Evolutionary conservation across 225 moss, liverwort and hornwort genomes (phyloP).

Genomic region (Climacium dendroides): DNA sequence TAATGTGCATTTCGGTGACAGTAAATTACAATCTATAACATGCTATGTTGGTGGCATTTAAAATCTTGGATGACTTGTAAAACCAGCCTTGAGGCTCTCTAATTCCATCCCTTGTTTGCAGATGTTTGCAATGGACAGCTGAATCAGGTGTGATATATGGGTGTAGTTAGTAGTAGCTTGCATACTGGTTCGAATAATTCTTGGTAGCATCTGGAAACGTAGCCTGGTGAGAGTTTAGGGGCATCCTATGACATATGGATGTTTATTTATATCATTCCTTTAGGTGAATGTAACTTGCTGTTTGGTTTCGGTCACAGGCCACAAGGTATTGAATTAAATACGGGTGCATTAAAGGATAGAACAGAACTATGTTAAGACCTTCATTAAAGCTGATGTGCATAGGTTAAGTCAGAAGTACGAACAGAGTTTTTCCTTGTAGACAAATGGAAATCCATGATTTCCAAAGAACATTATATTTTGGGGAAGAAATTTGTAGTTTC

Average conservation of each 20-base stretch:
- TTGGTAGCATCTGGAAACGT: background rate
- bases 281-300: background rate
- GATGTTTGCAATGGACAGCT: conserved; percentile 44
- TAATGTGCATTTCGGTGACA: background rate
- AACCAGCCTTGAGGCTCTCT: background rate
- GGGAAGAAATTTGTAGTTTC: background rate
- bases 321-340: background rate
- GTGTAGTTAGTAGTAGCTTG: background rate
- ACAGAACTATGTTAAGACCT: background rate
- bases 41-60: background rate
- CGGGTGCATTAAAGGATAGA: background rate
- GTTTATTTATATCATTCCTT: background rate
- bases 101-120: background rate
- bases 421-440: background rate
- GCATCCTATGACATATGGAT: background rate
- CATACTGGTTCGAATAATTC: background rate
- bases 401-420: background rate
- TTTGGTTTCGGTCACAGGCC: background rate
- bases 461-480: no score
- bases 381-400: background rate
- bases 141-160: conserved; percentile 1
- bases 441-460: background rate
- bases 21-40: background rate
- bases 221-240: background rate
- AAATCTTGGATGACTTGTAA: background rate